Conservation (phyloP, 352 stramenopile species). For the Globisporangium parvum region DNA sequence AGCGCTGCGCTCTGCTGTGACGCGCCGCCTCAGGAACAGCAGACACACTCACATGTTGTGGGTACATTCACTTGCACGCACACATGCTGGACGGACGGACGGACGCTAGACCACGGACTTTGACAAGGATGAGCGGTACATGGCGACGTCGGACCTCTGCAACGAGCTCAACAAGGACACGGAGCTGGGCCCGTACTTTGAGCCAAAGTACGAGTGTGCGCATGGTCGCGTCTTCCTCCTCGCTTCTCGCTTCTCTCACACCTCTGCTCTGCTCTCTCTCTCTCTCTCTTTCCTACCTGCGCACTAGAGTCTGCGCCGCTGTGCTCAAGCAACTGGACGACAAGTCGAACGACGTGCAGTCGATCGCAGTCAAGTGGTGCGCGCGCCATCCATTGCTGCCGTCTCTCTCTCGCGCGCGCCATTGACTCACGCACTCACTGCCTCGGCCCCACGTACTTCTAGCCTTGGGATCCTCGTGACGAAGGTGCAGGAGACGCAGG, state of each 20-base stretch:
- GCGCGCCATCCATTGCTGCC: background rate
- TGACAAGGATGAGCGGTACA: slow-evolving; percentile 99
- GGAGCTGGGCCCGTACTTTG: slow-evolving; percentile 78
- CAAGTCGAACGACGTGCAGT: slow-evolving; percentile 98
- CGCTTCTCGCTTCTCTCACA: background rate
- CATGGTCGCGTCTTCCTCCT: background rate
- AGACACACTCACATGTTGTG: background rate
- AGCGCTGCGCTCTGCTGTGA: background rate
- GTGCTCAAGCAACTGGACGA: slow-evolving; percentile 97
- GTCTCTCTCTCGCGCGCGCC: background rate
- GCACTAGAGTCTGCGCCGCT: slow-evolving; percentile 88
- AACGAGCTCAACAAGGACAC: slow-evolving; percentile 93
- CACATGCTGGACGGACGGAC: too few species aligned
- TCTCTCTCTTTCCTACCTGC: background rate
- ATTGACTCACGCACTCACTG: background rate
- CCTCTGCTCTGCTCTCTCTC: background rate
- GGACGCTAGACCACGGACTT: slow-evolving; percentile 68
- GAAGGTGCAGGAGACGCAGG: slow-evolving; percentile 93
- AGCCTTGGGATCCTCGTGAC: slow-evolving; percentile 93
- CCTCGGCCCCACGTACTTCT: too few species aligned
- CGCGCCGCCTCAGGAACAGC: background rate
- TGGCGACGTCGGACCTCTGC: slow-evolving; percentile 98
- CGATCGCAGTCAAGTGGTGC: slow-evolving; percentile 86
- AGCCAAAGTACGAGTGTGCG: slow-evolving; percentile 63
- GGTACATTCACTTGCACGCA: too few species aligned